Evolutionary conservation across 176 grass and related monocot genomes (phyloP).

Genomic region (Areca catechu): DNA sequence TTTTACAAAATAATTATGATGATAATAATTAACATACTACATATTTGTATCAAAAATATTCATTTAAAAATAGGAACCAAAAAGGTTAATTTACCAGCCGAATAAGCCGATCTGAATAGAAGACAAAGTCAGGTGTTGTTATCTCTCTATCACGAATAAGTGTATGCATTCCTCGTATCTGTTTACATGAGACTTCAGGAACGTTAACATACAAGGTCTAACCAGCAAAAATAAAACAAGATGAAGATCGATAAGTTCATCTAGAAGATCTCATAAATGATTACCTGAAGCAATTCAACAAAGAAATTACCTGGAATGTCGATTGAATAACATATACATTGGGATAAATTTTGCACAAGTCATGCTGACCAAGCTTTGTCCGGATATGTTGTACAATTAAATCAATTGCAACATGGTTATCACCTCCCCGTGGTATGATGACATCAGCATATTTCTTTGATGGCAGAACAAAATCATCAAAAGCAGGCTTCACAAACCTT

Average conservation of each 20-base stretch:
- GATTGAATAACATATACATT: slow-evolving; percentile 18
- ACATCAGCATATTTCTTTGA: slow-evolving; percentile 18
- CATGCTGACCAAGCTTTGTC: slow-evolving; percentile 17
- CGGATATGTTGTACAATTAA: slow-evolving; percentile 21
- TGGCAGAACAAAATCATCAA: slow-evolving; percentile 22
- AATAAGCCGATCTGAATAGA: slow-evolving; percentile 19
- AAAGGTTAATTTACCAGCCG: slow-evolving; percentile 2
- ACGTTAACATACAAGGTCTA: no score
- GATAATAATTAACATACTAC: no score
- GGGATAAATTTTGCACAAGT: slow-evolving; percentile 19
- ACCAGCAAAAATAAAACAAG: no score
- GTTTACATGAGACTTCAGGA: neutral
- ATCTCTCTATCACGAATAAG: slow-evolving; percentile 13
- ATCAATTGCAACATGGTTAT: slow-evolving; percentile 13
- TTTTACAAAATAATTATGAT: neutral
- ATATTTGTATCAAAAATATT: no score
- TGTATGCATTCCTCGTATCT: slow-evolving; percentile 18
- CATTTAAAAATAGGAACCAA: no score
- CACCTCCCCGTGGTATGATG: slow-evolving; percentile 15
- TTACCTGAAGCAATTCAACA: neutral
- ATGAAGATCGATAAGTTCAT: no score
- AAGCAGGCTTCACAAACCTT: slow-evolving; percentile 13
- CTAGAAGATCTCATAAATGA: neutral
- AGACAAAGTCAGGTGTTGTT: slow-evolving; percentile 16
- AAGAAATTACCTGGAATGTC: slow-evolving; percentile 13